Conservation (phyloP, 495 filamentous ascomycete species). For the Tuber microsphaerosporum region DNA sequence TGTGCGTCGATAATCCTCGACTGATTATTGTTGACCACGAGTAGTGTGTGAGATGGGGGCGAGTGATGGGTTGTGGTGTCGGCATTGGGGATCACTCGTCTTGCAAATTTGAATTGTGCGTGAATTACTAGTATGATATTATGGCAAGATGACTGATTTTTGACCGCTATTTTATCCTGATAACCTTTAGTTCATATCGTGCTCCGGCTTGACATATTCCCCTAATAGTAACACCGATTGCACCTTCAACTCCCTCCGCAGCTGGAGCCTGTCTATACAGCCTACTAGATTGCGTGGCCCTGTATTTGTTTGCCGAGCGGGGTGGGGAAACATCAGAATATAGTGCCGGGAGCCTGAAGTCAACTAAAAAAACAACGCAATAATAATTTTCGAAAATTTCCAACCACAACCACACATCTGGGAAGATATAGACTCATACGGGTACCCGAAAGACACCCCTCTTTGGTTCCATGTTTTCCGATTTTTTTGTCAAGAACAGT, state of each 20-base stretch:
- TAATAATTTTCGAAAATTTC: too few species aligned
- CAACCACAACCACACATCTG: too few species aligned
- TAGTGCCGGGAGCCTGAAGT: too few species aligned
- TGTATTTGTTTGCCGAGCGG: neutral
- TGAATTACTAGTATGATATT: neutral
- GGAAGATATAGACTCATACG: too few species aligned
- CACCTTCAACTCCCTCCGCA: neutral
- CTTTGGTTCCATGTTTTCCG: too few species aligned
- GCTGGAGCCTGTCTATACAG: neutral
- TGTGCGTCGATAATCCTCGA: neutral
- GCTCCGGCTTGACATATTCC: neutral
- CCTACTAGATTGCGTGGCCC: neutral
- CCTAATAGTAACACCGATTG: neutral
- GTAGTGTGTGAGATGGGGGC: neutral
- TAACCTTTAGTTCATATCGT: neutral
- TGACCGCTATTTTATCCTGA: neutral
- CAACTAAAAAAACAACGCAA: too few species aligned
- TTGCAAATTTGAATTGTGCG: neutral
- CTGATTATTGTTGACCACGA: neutral
- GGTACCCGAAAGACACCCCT: too few species aligned
- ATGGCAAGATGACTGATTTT: neutral
- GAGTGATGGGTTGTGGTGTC: slow-evolving; percentile 1
- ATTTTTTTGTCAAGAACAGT: too few species aligned
- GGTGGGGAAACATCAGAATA: too few species aligned
- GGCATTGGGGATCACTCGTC: neutral